Evolutionary conservation across 129 eudicot species (phyloP).

Genomic region (Tanacetum coccineum): DNA sequence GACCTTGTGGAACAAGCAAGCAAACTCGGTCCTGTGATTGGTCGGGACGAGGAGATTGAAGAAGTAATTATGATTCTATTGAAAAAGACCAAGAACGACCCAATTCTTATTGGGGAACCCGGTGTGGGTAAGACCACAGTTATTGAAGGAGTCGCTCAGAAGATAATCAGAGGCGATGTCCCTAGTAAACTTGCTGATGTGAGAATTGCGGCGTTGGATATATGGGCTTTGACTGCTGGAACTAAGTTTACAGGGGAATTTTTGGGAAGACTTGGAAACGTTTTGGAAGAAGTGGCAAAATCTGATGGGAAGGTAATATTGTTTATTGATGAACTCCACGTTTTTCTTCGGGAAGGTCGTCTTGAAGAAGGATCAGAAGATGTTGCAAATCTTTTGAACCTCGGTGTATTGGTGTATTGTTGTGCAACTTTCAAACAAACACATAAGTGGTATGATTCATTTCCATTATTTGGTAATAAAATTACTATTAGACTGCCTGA

Average conservation of each 20-base stretch:
- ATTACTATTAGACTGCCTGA: too few species aligned
- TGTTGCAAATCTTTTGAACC: conserved; percentile 88
- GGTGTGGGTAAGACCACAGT: conserved; percentile 99
- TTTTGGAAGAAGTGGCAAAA: conserved; percentile 88
- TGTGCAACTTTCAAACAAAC: too few species aligned
- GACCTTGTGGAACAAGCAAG: conserved; percentile 94
- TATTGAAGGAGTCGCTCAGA: conserved; percentile 93
- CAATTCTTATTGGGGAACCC: conserved; percentile 89
- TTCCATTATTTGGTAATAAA: too few species aligned
- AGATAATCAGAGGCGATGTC: conserved; percentile 82
- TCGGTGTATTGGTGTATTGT: too few species aligned
- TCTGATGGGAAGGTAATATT: conserved; percentile 90
- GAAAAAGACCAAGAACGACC: conserved; percentile 86
- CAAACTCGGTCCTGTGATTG: conserved; percentile 93
- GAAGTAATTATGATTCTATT: conserved; percentile 77
- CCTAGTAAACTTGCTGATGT: conserved; percentile 89
- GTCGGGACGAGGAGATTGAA: conserved; percentile 88
- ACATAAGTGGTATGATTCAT: too few species aligned
- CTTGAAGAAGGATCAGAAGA: conserved; percentile 85
- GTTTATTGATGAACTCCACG: conserved; percentile 85
- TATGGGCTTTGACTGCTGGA: conserved; percentile 93
- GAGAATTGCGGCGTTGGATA: conserved; percentile 73
- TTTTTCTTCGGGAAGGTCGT: conserved; percentile 86
- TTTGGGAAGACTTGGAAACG: conserved; percentile 84
- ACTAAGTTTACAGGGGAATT: conserved; percentile 89